These are phyloP conservation scores for Lactuca sativa DNA, from an alignment of 129 eudicot genomes.

Conservation along the genomic window DNA sequence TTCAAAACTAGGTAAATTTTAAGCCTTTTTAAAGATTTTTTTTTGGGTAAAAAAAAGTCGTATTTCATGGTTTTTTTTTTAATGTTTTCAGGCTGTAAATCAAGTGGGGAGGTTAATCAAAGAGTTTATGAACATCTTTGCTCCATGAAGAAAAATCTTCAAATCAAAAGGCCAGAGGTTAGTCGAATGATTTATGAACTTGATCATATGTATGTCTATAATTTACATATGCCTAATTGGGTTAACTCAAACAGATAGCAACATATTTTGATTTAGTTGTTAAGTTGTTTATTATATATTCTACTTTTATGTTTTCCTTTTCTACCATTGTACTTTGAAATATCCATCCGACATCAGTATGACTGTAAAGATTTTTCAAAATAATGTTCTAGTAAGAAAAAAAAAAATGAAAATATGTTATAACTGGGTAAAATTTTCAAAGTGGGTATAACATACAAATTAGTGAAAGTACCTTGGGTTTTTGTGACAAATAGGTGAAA, in stretches of 20 bases:
- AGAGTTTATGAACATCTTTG: conserved; percentile 49
- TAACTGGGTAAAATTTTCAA: too few species aligned
- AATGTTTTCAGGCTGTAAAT: conserved; percentile 34
- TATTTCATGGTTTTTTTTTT: background rate
- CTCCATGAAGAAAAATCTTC: conserved; percentile 52
- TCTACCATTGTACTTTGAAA: too few species aligned
- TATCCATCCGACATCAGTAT: too few species aligned
- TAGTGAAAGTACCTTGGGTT: background rate
- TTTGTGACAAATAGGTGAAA: conserved; percentile 42
- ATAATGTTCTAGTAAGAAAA: too few species aligned
- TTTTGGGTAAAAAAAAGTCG: background rate
- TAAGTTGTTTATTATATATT: background rate
- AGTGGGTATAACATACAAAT: background rate
- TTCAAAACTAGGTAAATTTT: conserved; percentile 43
- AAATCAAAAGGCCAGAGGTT: conserved; percentile 63
- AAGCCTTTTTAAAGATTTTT: background rate
- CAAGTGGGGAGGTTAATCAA: conserved; percentile 32
- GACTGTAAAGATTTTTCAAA: too few species aligned
- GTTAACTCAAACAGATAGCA: background rate
- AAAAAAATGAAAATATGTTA: too few species aligned
- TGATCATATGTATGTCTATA: background rate
- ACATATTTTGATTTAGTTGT: too few species aligned
- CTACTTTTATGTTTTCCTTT: background rate
- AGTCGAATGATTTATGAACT: conserved; percentile 3
- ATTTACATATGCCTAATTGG: background rate